These are phyloP conservation scores for Chlorencoelia australis DNA, from an alignment of 2,329 filamentous ascomycete genomes.

Conservation along the genomic window DNA sequence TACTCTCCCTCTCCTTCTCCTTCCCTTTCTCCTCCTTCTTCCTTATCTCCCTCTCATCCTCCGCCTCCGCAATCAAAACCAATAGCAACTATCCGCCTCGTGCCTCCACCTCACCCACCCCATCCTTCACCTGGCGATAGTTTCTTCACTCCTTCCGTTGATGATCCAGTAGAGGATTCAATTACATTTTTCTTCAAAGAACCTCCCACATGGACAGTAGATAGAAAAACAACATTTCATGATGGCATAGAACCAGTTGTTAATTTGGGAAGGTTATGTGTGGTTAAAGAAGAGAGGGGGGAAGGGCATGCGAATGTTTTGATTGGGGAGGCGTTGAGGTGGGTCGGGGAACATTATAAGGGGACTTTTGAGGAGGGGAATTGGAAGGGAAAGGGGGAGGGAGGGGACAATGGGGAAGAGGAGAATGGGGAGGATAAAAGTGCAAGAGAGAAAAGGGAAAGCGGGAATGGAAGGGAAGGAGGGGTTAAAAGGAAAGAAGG, in stretches of 20 bases:
- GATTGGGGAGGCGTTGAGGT: slow-evolving; percentile 57
- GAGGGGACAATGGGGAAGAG: slow-evolving; percentile 28
- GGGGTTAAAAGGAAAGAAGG: not conserved
- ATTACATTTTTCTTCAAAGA: not conserved
- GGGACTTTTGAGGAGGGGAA: slow-evolving; percentile 32
- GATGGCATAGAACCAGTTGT: slow-evolving; percentile 65
- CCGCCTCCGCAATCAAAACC: not conserved
- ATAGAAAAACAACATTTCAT: slow-evolving; percentile 37
- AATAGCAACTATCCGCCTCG: not conserved
- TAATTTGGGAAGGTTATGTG: slow-evolving; percentile 71
- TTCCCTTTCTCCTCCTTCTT: not conserved
- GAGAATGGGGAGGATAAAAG: slow-evolving; percentile 25
- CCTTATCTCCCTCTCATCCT: not conserved
- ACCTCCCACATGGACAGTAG: slow-evolving; percentile 14
- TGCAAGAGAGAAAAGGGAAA: not conserved
- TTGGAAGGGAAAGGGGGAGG: slow-evolving; percentile 23
- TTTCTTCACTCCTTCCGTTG: not conserved
- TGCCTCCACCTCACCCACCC: not conserved
- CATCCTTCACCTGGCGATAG: not conserved
- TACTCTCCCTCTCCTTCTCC: not conserved
- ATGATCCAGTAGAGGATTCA: not conserved
- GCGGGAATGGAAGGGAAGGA: not conserved
- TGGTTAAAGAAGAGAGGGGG: slow-evolving; percentile 55
- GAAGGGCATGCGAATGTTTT: slow-evolving; percentile 55
- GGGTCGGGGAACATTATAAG: slow-evolving; percentile 54